Base-by-base conservation (phyloP, 768 basidiomycete species). In the Russula virescens region DNA sequence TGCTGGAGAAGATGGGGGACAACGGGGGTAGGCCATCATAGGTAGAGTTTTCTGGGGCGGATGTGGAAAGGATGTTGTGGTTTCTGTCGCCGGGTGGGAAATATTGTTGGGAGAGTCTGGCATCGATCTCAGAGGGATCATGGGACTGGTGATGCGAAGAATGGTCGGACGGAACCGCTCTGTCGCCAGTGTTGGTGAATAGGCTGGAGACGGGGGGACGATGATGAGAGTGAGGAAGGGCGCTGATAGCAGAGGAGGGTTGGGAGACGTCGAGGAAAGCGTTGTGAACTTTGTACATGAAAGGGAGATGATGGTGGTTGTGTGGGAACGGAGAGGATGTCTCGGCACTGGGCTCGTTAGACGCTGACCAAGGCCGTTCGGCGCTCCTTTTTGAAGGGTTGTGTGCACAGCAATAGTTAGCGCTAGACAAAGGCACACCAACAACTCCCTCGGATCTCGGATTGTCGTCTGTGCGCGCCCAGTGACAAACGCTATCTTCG, bases 31-130 rank as follows among this genome's bases (percentile, higher is more conserved):
- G 46, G 26, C 40, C 40, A 51, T 62, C 42, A 59, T 62, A 59
- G 7, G 55, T 47, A 13, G 61, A 18, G 2, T 57, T 49, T 38
- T 65, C 65, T n/a, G 68, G 61, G 28, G 64, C 61, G 34, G 70
- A 70, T 6, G 62, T 34, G 38, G 65, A 40, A 23, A 59, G 34
- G 5, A 64, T 16, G 38, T 59, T 35, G 9, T 61, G 28, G 8
- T 21, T 34, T 19, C 59, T 52, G 9, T 62, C 19, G 26, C 52
- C n/a, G 19, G 61, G 58, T 40, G 64, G 58, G 31, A 62, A 28
- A 16, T 59, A 31, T 16, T 63, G 54, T 25, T 60, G 57, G 5
- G 70, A 67, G 6, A 66, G 14, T 2, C 61, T 48, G 49, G 67
- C 66, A 35, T 70, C 66, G 26, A 57, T 31, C 19, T 61, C 64